Percentiles rank a stretch among this genome's conserved stretches.
phyloP scores from a whole-genome alignment of 1,139 yeast species.

The Candida gigantensis region DNA sequence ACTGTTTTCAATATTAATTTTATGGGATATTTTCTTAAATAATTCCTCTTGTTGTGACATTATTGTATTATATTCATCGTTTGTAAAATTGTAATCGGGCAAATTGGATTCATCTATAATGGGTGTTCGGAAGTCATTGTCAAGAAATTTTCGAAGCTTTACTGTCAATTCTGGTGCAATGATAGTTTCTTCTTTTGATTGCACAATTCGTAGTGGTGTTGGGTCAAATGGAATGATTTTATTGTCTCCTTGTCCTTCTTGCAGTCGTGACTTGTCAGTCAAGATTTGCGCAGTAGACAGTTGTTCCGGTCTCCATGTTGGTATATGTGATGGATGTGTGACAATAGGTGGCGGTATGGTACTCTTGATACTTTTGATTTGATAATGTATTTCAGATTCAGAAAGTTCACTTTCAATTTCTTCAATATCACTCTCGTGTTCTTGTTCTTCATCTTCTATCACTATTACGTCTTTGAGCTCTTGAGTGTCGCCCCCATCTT shows the following conservation, averaged over 20 bases:
- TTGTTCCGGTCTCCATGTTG: conserved; percentile 57
- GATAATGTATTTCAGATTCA: conserved; percentile 21
- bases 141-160: conserved; percentile 56
- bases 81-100: conserved; percentile 34
- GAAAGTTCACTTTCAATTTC: conserved; percentile 14
- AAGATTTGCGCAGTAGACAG: conserved; percentile 38
- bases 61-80: conserved; percentile 35
- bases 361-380: conserved; percentile 45
- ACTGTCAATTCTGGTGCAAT: conserved; percentile 32
- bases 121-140: conserved; percentile 45
- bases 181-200: conserved; percentile 18
- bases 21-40: conserved; percentile 30
- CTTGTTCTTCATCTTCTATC: conserved; percentile 5
- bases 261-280: conserved; percentile 19
- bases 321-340: conserved; percentile 77
- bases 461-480: conserved; percentile 8
- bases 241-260: conserved; percentile 32
- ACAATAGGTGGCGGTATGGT: conserved; percentile 60
- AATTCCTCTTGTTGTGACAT: conserved; percentile 34
- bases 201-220: conserved; percentile 27
- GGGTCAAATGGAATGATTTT: conserved; percentile 37
- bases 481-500: conserved; percentile 18
- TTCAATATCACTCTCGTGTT: conserved; percentile 5
- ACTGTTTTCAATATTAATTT: conserved; percentile 35
- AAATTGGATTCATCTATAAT: conserved; percentile 41